phyloP scores from a whole-genome alignment of 2,329 filamentous ascomycete genomes.

The Penicillium sp. region DNA sequence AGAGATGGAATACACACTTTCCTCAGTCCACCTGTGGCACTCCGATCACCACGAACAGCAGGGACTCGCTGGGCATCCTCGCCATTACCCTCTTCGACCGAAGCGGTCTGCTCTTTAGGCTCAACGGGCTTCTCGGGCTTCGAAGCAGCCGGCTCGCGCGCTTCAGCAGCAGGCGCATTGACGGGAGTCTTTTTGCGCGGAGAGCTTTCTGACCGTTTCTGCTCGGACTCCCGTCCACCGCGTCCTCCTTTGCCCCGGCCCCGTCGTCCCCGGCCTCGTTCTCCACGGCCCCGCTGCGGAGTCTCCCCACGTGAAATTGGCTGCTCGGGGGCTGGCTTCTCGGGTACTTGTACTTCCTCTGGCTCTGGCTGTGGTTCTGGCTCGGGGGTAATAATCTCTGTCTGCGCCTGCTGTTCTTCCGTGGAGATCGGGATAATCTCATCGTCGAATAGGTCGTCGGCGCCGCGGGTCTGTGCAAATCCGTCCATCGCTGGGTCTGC shows the following conservation, averaged over 20 bases:
- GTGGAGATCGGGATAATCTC: conserved; percentile 47
- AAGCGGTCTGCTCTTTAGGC: conserved; percentile 10
- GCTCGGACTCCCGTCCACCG: conserved; percentile 18
- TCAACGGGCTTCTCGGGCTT: conserved; percentile 16
- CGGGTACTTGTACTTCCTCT: conserved; percentile 14
- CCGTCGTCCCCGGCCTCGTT: conserved; percentile 30
- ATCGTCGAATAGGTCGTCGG: conserved; percentile 52
- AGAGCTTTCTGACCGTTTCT: conserved; percentile 18
- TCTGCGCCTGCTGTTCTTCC: conserved; percentile 30
- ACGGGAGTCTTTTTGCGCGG: conserved; percentile 16
- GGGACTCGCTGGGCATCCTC: conserved; percentile 33
- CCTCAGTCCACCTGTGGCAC: conserved; percentile 52
- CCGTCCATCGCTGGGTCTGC: conserved; percentile 40
- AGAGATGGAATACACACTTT: conserved; percentile 35
- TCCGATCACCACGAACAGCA: conserved; percentile 55
- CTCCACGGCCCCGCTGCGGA: conserved; percentile 30
- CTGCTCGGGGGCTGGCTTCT: conserved; percentile 15
- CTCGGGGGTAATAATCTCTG: conserved; percentile 16
- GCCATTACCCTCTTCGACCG: conserved; percentile 12
- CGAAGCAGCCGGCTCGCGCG: conserved; percentile 15
- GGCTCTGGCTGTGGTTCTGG: conserved; percentile 10
- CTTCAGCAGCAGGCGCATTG: conserved; percentile 11
- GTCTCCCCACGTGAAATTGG: conserved; percentile 23
- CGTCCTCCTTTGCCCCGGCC: conserved; percentile 27
- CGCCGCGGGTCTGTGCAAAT: conserved; percentile 50